These are phyloP conservation scores for Pseudozyma pruni DNA, from an alignment of 1,284 basidiomycete genomes.

Conservation along the genomic window DNA sequence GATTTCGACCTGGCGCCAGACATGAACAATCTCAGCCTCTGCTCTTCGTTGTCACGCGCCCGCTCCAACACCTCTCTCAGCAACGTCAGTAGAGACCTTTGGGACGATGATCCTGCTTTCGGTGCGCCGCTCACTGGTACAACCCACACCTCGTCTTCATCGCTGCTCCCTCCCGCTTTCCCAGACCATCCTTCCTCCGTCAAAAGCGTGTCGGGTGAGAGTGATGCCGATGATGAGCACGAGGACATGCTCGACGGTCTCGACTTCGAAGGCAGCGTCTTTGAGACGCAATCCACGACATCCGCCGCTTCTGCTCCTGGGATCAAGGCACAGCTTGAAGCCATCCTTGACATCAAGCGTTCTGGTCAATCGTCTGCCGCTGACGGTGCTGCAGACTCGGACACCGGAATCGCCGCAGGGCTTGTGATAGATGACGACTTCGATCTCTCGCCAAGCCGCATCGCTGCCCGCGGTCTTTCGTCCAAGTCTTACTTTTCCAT, in stretches of 20 bases:
- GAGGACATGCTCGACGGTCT: conserved; percentile 53
- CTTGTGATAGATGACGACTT: conserved; percentile 59
- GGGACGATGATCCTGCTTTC: conserved; percentile 32
- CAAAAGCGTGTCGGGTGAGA: conserved; percentile 38
- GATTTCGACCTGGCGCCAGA: conserved; percentile 53
- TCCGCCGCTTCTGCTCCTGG: conserved; percentile 3
- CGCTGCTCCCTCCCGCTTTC: conserved; percentile 17
- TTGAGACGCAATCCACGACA: conserved; percentile 13
- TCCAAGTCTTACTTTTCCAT: conserved; percentile 6
- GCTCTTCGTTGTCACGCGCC: conserved; percentile 41
- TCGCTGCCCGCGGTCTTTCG: conserved; percentile 23
- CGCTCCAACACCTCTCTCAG: conserved; percentile 41
- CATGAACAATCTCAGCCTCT: conserved; percentile 45
- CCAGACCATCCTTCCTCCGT: conserved; percentile 13
- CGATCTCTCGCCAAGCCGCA: conserved; percentile 55
- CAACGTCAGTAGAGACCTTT: conserved; percentile 32
- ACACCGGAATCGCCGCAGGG: conserved; percentile 50
- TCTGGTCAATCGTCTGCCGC: conserved; percentile 13
- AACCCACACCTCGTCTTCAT: conserved; percentile 19
- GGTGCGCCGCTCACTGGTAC: conserved; percentile 12
- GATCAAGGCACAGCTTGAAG: conserved; percentile 40
- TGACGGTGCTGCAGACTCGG: conserved; percentile 15
- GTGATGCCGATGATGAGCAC: conserved; percentile 55
- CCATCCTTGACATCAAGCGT: conserved; percentile 48
- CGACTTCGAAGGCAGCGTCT: conserved; percentile 50